phyloP scores from a whole-genome alignment of 495 filamentous ascomycete species.

The Emericellopsis terricola region DNA sequence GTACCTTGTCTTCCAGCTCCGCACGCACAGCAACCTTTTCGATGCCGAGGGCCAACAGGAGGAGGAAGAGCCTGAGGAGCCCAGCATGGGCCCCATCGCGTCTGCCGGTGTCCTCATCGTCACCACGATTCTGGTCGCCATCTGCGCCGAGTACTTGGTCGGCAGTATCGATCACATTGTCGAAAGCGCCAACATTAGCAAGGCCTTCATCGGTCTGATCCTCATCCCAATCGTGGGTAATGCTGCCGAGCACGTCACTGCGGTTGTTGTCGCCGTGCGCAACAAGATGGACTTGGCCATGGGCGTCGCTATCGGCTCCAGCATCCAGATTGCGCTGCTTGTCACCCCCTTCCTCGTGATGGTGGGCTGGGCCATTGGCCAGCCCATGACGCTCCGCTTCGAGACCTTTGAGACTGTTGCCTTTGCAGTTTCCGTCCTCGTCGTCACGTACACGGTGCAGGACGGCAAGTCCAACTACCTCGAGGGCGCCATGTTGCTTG shows the following conservation, averaged over 20 bases:
- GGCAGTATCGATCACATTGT: slow-evolving; percentile 85
- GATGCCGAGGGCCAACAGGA: slow-evolving; percentile 36
- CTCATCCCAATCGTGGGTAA: slow-evolving; percentile 95
- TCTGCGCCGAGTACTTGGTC: slow-evolving; percentile 89
- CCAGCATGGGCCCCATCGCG: slow-evolving; percentile 47
- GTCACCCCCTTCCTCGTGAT: slow-evolving; percentile 86
- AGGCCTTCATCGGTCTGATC: slow-evolving; percentile 91
- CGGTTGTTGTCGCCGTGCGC: slow-evolving; percentile 78
- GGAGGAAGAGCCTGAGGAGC: slow-evolving; percentile 25
- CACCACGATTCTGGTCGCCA: slow-evolving; percentile 65
- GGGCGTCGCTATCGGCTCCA: slow-evolving; percentile 81
- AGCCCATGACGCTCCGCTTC: slow-evolving; percentile 83
- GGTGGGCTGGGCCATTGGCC: slow-evolving; percentile 63
- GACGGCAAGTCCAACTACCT: slow-evolving; percentile 94
- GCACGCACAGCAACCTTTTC: slow-evolving; percentile 65
- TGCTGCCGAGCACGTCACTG: slow-evolving; percentile 92
- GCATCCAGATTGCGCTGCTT: slow-evolving; percentile 86
- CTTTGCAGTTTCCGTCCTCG: slow-evolving; percentile 74
- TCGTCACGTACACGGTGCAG: slow-evolving; percentile 83
- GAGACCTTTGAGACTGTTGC: slow-evolving; percentile 86
- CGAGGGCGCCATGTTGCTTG: slow-evolving; percentile 65
- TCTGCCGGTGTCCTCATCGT: slow-evolving; percentile 55
- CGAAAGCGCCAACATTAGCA: slow-evolving; percentile 66
- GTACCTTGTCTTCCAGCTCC: slow-evolving; percentile 83
- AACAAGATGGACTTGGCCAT: slow-evolving; percentile 97